Evolutionary conservation across 176 grass and related monocot genomes (phyloP), one percentile per base, ranked within the genome.

Genomic region (Oryza australiensis): DNA sequence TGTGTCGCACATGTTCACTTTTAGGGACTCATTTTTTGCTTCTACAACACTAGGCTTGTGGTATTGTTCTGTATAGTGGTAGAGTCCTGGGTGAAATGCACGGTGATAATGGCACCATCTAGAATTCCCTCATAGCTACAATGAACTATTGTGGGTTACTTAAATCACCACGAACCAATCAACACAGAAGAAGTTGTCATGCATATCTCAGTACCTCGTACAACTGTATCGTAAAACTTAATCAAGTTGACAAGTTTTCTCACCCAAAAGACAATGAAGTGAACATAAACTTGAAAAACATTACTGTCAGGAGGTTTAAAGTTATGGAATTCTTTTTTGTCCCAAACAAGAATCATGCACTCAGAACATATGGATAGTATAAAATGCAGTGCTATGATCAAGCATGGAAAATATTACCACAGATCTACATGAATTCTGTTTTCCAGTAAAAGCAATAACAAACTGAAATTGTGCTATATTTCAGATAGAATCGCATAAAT

Each of bases 161-260:
- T 55, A 69, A 26, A 67, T 68, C 40, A 76, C 22, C n/a, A 45
- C 27, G 14, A 10, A 49, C 9, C 59, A 40, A 68, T 32, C 5
- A 27, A 7, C 45, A 26, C 33, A 60, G 37, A 68, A 81, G 8
- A 86, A 68, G 34, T 75, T 75, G 32, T 70, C 20, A 40, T 23
- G 37, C 26, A n/a, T 7, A 63, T 15, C 9, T 73, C 38, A 72
- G 5, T 35, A 35, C 5, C 34, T 35, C 34, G 5, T 45, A 59
- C 48, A 73, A 48, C 13, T 55, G 5, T 66, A 65, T 5, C 26
- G 18, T 9, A 27, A 64, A 72, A 18, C 27, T 18, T 26, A 34
- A 64, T 38, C 37, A 38, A 26, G 24, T 26, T 24, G 22, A 16
- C 5, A 38, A 38, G 37, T 38, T 38, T 5, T 4, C 51, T 23